Base-by-base conservation (phyloP, 2,329 filamentous ascomycete genomes). In the Alternaria postmessia region DNA sequence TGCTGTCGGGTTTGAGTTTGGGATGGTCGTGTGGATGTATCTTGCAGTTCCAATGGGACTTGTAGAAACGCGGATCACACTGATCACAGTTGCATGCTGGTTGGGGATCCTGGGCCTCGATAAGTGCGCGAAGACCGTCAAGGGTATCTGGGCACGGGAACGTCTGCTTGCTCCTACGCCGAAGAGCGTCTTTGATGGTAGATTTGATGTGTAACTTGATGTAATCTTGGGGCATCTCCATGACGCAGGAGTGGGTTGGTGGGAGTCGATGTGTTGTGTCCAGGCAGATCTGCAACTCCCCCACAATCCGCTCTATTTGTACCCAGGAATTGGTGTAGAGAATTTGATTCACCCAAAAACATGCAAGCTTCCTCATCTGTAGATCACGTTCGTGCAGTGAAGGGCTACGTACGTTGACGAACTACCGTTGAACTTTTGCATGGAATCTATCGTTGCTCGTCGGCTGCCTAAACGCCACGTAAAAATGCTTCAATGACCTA, bases 401-500 rank as follows among this genome's bases (percentile, higher is more conserved):
- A 18, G 20, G 20, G 14, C 9, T 38, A 34, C 30, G 20, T 36
- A 49, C 16, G 14, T 22, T 4, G 46, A 18, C 14, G 5, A 49
- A 24, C 18, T 6, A 5, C 8, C 20, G 8, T 36, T 26, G 1
- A 16, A 36, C 2, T 14, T 36, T 26, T 38, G 5, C 2, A 11
- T 14, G 3, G 20, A 16, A 30, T 36, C 14, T 34, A 22, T 36
- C 16, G 20, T 28, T 16, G 36, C 51, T 36, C 30, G 24, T 36
- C 20, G 12, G n/a, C 51, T 44, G 9, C 43, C 28, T 38, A 36
- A 48, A 26, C 14, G 34, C 46, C 14, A 49, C 4, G 22, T 49
- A 36, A 26, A 3, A 49, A 38, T n/a, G 7, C 30, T 39, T 65
- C 54, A 86, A 79, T 88, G 87, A 3, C 87, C 91, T 38, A 92